Evolutionary conservation across 805 yeast genomes (phyloP).

Genomic region (Sungouiella blattae): DNA sequence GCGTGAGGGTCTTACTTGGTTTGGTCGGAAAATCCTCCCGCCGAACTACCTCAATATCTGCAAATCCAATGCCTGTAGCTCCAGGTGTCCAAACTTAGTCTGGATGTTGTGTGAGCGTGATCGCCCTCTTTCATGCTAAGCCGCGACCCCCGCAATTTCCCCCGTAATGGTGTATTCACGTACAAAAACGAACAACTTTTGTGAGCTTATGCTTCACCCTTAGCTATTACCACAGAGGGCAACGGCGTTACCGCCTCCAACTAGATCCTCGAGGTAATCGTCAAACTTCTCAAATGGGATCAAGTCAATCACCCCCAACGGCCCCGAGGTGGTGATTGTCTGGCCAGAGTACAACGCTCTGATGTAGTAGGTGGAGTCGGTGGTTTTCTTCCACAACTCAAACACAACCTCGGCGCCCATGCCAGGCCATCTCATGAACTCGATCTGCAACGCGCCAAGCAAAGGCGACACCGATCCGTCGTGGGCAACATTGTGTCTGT

Average conservation of each 20-base stretch:
- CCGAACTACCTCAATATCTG: no score
- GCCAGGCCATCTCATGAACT: constrained; percentile 1
- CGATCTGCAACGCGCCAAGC: neutral
- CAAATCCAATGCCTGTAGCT: no score
- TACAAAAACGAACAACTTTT: no score
- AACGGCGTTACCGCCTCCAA: neutral
- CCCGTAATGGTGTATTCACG: no score
- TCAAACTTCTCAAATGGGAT: neutral
- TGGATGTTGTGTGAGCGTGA: no score
- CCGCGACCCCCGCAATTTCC: no score
- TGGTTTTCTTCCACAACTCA: constrained; percentile 1
- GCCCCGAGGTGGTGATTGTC: neutral
- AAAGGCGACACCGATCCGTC: constrained; percentile 2
- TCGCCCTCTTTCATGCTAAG: no score
- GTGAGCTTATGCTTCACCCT: no score
- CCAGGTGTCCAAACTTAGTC: no score
- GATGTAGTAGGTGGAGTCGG: neutral
- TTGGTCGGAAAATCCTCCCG: no score
- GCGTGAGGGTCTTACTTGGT: no score
- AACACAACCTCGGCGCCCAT: constrained; percentile 5
- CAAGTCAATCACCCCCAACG: constrained; percentile 1
- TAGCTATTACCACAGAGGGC: neutral
- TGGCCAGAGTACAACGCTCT: constrained; percentile 2
- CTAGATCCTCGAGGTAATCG: neutral
- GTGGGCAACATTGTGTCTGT: constrained; percentile 2